phyloP scores from a whole-genome alignment of 768 basidiomycete species.

The Hygrocybe coccinea region DNA sequence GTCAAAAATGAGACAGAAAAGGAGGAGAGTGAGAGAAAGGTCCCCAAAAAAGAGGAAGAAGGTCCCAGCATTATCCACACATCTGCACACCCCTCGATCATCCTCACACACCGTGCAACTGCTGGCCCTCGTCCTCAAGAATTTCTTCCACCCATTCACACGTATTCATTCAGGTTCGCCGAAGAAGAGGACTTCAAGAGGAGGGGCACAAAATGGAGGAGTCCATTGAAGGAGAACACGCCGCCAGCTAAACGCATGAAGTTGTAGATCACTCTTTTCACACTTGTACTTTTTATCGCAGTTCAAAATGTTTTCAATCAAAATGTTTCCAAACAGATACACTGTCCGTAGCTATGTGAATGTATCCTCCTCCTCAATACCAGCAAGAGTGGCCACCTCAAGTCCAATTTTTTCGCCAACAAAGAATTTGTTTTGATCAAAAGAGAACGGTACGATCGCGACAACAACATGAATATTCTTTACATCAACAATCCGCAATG shows the following conservation, averaged over 20 bases:
- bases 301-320: too few relatives aligned
- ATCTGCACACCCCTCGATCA: background rate
- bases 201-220: background rate
- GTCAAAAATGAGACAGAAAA: background rate
- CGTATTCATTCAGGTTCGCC: background rate
- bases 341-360: background rate
- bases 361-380: background rate
- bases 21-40: background rate
- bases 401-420: constrained; percentile 5
- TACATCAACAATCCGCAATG: constrained; percentile 5
- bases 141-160: background rate
- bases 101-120: background rate
- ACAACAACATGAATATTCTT: constrained; percentile 9
- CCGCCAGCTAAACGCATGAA: background rate
- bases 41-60: background rate
- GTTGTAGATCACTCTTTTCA: background rate
- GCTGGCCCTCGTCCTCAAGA: background rate
- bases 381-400: background rate
- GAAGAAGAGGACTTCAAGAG: background rate
- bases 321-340: too few relatives aligned
- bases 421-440: background rate
- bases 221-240: constrained; percentile 1
- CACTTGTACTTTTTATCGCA: too few relatives aligned
- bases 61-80: background rate
- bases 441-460: constrained; percentile 7